Evolutionary conservation across 345 rosid species (phyloP).

Genomic region (Orychophragmus violaceus): DNA sequence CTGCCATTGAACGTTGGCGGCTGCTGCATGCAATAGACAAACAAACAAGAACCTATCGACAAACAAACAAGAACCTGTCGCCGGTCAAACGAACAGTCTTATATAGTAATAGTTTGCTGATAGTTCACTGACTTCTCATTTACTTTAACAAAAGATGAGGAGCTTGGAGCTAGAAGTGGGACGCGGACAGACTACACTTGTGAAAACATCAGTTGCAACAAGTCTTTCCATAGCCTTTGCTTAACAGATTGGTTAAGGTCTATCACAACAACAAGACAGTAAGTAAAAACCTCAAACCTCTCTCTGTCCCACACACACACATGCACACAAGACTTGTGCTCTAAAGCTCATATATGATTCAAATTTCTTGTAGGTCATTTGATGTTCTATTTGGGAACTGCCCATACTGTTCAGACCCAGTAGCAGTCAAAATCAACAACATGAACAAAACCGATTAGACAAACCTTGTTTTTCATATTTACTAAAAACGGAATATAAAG

Average conservation of each 20-base stretch:
- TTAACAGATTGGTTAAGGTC: conserved; percentile 78
- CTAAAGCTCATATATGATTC: conserved; percentile 26
- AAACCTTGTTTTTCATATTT: no score
- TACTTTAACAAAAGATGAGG: conserved; percentile 46
- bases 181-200: conserved; percentile 58
- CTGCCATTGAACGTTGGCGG: no score
- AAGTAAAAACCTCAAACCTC: conserved; percentile 31
- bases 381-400: conserved; percentile 75
- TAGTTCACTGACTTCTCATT: not conserved
- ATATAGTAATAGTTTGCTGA: not conserved
- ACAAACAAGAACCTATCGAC: no score
- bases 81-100: no score
- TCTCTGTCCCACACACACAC: not conserved
- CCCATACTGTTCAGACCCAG: conserved; percentile 69
- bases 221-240: conserved; percentile 66
- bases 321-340: not conserved
- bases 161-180: conserved; percentile 55
- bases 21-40: no score
- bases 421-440: conserved; percentile 54
- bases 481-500: no score
- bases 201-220: conserved; percentile 60
- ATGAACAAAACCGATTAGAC: conserved; percentile 18
- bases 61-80: no score
- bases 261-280: conserved; percentile 78
- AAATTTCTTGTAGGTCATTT: conserved; percentile 51